Evolutionary conservation across 1,284 basidiomycete genomes (phyloP).

Genomic region (Sanguinoderma infundibulare): DNA sequence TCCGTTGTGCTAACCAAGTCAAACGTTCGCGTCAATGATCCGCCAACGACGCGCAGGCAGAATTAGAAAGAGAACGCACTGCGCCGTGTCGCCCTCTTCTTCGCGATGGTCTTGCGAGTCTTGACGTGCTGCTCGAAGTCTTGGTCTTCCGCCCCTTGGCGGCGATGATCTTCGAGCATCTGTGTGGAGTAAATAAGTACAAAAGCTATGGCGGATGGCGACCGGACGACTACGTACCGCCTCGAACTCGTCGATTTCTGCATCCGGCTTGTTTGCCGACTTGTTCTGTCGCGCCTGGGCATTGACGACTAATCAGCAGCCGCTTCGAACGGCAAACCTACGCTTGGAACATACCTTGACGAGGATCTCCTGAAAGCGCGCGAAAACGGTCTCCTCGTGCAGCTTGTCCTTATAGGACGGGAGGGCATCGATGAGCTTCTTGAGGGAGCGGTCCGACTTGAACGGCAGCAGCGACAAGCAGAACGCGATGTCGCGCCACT

Average conservation of each 20-base stretch:
- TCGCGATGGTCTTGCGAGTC: conserved; percentile 80
- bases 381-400: conserved; percentile 86
- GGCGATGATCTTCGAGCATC: conserved; percentile 84
- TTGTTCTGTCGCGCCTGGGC: conserved; percentile 83
- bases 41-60: background rate
- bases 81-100: conserved; percentile 44
- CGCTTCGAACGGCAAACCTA: background rate
- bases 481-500: conserved; percentile 98
- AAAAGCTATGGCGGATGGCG: conserved; percentile 15
- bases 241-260: conserved; percentile 91
- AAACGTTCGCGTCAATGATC: background rate
- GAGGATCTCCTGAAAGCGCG: conserved; percentile 89
- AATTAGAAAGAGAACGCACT: background rate
- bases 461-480: conserved; percentile 94
- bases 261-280: conserved; percentile 87
- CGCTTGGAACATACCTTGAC: conserved; percentile 52
- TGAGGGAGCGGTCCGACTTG: conserved; percentile 95
- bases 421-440: conserved; percentile 94
- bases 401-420: conserved; percentile 96
- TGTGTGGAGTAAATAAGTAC: conserved; percentile 32
- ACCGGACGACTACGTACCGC: conserved; percentile 46
- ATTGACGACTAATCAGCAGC: background rate
- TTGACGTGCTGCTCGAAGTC: conserved; percentile 85
- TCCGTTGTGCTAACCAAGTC: background rate
- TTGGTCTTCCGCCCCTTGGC: conserved; percentile 90